A percentile compares a stretch with the other conserved stretches of the same genome.
phyloP scores from a whole-genome alignment of 164 flowering plant species.

The Warburgia ugandensis region DNA sequence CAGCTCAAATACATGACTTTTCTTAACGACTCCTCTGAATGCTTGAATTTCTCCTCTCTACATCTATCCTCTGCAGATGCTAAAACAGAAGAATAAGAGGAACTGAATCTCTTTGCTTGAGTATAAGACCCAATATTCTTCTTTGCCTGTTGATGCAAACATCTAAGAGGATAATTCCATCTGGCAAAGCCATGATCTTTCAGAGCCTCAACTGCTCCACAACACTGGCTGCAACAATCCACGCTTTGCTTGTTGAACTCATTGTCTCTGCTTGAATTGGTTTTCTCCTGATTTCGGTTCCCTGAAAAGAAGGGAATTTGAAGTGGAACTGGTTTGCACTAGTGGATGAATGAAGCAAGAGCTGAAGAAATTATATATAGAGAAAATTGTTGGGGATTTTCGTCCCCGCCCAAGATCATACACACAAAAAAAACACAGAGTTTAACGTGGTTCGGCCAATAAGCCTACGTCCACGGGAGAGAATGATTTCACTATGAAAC shows the following conservation, averaged over 20 bases:
- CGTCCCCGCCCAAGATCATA: too few species aligned
- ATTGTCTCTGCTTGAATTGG: neutral
- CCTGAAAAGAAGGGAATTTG: too few species aligned
- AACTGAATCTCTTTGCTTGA: constrained; percentile 8
- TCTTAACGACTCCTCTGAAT: constrained; percentile 31
- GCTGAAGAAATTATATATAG: too few species aligned
- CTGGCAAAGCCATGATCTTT: constrained; percentile 17
- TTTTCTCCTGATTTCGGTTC: too few species aligned
- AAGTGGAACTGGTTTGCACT: too few species aligned
- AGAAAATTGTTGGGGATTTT: too few species aligned
- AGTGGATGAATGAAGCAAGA: too few species aligned
- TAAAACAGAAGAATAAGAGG: constrained; percentile 1
- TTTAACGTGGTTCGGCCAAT: too few species aligned
- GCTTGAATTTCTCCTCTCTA: constrained; percentile 7
- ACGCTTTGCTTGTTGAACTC: constrained; percentile 16
- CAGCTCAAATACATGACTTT: constrained; percentile 50
- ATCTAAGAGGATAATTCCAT: constrained; percentile 17
- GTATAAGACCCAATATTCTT: constrained; percentile 6
- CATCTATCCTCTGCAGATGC: neutral
- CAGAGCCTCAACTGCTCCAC: constrained; percentile 18
- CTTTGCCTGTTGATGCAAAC: constrained; percentile 8
- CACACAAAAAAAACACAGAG: too few species aligned
- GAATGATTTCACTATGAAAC: too few species aligned
- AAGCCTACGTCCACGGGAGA: too few species aligned
- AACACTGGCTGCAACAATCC: constrained; percentile 16